Base-by-base conservation (phyloP, 768 basidiomycete genomes). In the Phlebiopsis gigantea region DNA sequence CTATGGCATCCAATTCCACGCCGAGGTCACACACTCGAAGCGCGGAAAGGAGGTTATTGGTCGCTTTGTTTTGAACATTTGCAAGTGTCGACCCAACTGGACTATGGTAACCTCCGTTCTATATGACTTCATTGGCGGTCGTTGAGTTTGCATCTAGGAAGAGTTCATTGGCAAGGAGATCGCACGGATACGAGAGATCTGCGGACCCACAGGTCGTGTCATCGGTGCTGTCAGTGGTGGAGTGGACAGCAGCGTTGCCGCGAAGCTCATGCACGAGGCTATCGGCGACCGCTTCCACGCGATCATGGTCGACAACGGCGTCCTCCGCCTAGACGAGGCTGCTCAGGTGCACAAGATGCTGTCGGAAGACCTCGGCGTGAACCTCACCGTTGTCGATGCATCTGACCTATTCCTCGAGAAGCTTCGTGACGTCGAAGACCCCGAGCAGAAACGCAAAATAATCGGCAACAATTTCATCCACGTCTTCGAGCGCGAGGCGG, bases 291-390 rank as follows among this genome's bases (percentile, higher is more conserved):
- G 96, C 58, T 99, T 99, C 80, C 97, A 96, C 66, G 97, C 95
- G 9, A 97, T 98, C 74, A 95, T 98, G 94, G 97, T 98, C 44
- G 96, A 98, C 73, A 99, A 99, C 66, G 97, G 97, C 56, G 96
- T 98, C 26, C 79, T 99, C 10, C 90, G 97, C 52, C 72, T 88
- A 62, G 88, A 98, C 67, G 97, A 99, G 70, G 94, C 87, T 9
- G 68, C 80, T 53, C 93, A 97, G 70, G 97, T 99, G 15, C 71
- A 96, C 71, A 83, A 87, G 63, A 98, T 96, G 94, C 81, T 99
- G 51, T 91, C 87, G 72, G 82, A 83, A 66, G 83, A 98, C 66
- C 85, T 99, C 55, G 96, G 96, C 46, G 93, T 99, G 62, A 98
- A 95, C 74, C 81, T 99, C 58, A 94, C 93, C 5, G 91, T 98